Evolutionary conservation across 345 rosid species (phyloP).

Genomic region (Salix udensis): DNA sequence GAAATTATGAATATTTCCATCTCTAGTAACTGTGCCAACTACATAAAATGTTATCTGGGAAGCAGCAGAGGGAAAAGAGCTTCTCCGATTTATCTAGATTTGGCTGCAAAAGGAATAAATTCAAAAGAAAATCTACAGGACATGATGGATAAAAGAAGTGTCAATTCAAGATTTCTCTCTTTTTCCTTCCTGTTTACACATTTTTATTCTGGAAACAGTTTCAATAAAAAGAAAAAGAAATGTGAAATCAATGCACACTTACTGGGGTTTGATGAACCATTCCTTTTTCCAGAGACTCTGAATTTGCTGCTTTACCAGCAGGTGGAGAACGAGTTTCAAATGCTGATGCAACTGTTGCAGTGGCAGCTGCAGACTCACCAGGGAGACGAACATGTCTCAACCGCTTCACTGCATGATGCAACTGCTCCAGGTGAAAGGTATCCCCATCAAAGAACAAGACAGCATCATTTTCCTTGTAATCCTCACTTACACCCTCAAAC

Average conservation of each 20-base stretch:
- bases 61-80: no score
- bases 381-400: conserved; percentile 26
- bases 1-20: no score
- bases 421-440: conserved; percentile 19
- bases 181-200: not conserved
- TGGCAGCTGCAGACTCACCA: conserved; percentile 17
- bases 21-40: no score
- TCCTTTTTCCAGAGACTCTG: conserved; percentile 23
- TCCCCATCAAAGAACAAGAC: conserved; percentile 26
- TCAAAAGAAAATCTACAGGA: no score
- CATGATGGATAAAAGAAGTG: no score
- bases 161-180: no score
- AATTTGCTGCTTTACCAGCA: conserved; percentile 4
- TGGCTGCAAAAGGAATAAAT: no score
- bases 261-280: conserved; percentile 27
- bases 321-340: conserved; percentile 1
- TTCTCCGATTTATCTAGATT: no score
- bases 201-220: not conserved
- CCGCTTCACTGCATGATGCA: conserved; percentile 27
- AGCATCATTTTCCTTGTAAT: conserved; percentile 29
- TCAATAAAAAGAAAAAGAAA: not conserved
- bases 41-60: no score
- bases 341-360: conserved; percentile 4
- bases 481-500: conserved; percentile 25
- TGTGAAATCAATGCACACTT: conserved; percentile 14